phyloP scores from a whole-genome alignment of 768 basidiomycete genomes.

The Hortiboletus flavorubellus region DNA sequence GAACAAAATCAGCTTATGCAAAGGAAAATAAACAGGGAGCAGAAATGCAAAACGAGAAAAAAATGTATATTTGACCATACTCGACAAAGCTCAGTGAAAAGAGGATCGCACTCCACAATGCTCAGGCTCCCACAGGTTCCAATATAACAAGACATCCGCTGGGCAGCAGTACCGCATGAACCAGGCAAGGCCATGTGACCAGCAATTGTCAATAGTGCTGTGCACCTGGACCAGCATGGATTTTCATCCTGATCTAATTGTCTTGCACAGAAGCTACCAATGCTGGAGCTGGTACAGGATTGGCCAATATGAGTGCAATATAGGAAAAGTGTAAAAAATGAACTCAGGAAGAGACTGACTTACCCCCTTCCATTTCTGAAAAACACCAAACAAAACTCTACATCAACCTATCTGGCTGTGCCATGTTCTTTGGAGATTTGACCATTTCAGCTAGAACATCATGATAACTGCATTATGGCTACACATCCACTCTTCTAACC shows the following conservation, averaged over 20 bases:
- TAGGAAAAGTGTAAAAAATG: neutral
- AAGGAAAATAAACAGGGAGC: neutral
- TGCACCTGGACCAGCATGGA: neutral
- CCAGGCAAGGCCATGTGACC: neutral
- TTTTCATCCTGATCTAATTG: neutral
- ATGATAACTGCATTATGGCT: constrained; percentile 63
- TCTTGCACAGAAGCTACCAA: neutral
- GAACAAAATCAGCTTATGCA: constrained; percentile 5
- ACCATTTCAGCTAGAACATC: constrained; percentile 70
- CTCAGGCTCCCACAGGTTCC: neutral
- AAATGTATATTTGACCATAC: neutral
- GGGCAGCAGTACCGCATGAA: neutral
- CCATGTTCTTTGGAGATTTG: constrained; percentile 68
- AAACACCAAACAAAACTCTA: constrained; percentile 80
- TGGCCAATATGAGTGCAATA: neutral
- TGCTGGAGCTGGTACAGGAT: neutral
- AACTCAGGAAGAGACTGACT: constrained; percentile 26
- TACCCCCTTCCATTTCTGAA: constrained; percentile 63
- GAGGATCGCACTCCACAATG: too few relatives aligned
- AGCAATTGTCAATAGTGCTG: neutral
- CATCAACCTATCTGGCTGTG: constrained; percentile 82
- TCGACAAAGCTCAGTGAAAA: neutral
- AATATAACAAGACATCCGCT: neutral
- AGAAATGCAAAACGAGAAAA: neutral
- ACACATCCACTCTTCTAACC: constrained; percentile 51